phyloP scores from a whole-genome alignment of 164 flowering plant genomes.

The Sedum album region DNA sequence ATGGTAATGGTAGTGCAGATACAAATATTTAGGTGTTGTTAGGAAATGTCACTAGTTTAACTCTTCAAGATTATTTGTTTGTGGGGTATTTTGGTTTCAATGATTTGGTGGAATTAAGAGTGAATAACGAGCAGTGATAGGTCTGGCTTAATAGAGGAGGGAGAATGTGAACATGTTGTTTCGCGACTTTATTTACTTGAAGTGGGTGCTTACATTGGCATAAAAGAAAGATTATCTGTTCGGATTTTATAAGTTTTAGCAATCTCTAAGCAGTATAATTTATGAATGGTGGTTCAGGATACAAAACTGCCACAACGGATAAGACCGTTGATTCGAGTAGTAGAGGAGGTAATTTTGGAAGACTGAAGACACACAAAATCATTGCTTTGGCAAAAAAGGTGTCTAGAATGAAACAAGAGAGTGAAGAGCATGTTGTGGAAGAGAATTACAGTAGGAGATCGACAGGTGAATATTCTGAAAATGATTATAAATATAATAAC shows the following conservation, averaged over 20 bases:
- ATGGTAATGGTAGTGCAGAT: too few species aligned
- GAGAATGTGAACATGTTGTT: background rate
- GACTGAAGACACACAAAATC: slow-evolving; percentile 54
- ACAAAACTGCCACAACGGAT: slow-evolving; percentile 4
- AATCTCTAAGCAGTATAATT: background rate
- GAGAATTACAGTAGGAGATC: slow-evolving; percentile 11
- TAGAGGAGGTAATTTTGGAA: slow-evolving; percentile 37
- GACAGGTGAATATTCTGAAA: slow-evolving; percentile 11
- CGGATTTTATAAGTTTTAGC: too few species aligned
- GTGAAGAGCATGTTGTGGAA: slow-evolving; percentile 12
- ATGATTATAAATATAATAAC: slow-evolving; percentile 14
- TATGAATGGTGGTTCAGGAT: background rate
- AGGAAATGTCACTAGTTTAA: too few species aligned
- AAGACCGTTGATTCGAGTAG: background rate
- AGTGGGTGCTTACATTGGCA: background rate
- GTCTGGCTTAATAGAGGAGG: too few species aligned
- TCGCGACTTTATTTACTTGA: too few species aligned
- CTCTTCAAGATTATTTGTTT: too few species aligned
- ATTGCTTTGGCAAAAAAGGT: slow-evolving; percentile 35
- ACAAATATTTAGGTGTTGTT: too few species aligned
- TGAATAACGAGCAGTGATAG: too few species aligned
- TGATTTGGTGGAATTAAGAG: too few species aligned
- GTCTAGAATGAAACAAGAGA: slow-evolving; percentile 25
- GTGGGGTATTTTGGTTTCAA: too few species aligned
- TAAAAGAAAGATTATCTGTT: background rate